Evolutionary conservation across 2,329 filamentous ascomycete species (phyloP), one percentile per base, ranked within the genome.

Genomic region (Trichoderma sp.): DNA sequence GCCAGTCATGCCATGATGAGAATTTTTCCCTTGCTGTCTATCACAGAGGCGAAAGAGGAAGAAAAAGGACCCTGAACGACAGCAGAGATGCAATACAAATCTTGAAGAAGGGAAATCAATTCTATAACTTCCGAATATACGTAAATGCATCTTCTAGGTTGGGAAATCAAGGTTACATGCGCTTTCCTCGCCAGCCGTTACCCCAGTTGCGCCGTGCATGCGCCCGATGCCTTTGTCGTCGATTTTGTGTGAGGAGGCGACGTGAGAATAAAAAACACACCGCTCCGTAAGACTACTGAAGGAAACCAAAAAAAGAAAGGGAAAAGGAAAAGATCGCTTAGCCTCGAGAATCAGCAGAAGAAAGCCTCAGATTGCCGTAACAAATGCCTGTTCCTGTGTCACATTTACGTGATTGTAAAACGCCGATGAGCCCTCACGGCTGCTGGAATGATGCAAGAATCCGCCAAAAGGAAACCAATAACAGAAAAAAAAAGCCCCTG

Each of bases 341-440:
- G 55, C 67, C 39, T 53, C 34, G 17, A 32, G n/a, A 47, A 53
- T 61, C 67, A 69, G 34, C 30, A 69, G 55, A 61, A 17, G 50
- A n/a, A 20, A 26, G 7, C 39, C 28, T 59, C 13, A 36, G 39
- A 53, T 58, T 36, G 67, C 28, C 30, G 23, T 68, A 36, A 39
- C 47, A 53, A 20, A 43, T 70, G 68, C 43, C 34, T 34, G 26
- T 36, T 47, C n/a, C 61, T 55, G 53, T 57, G 34, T 53, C 62
- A n/a, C 61, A 32, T 28, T 32, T 36, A 20, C 47, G 47, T 36
- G 47, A 58, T 65, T 63, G 68, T 32, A 59, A 65, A 72, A 70
- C 71, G 71, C 71, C 71, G 30, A 47, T 65, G 59, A 72, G 67
- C 67, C 57, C 47, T 53, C 53, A 39, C 61, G 50, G 47, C 65